Evolutionary conservation across 495 filamentous ascomycete genomes (phyloP), one percentile per base, ranked within the genome.

Genomic region (Podospora conica): DNA sequence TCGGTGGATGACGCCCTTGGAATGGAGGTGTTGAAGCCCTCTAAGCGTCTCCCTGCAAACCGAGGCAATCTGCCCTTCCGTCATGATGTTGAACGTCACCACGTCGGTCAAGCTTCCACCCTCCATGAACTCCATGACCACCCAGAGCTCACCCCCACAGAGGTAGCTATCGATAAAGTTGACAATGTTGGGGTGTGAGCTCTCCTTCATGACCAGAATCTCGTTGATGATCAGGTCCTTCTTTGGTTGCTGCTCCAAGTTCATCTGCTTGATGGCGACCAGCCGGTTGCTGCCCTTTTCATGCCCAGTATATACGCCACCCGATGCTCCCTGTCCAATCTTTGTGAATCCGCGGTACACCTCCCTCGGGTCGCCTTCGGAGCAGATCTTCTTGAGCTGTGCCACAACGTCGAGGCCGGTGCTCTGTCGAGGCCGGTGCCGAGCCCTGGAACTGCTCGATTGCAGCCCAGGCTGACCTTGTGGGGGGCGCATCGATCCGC

Each of bases 81-180:
- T 91, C 95, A 98, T 98, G 66, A 97, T 95, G 76, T 98, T 98
- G 78, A 95, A 98, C 11, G 94, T 98, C 48, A 98, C 95, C 25
- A 98, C 95, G 78, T 98, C 95, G 2, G 95, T 98, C 75, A 98
- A 79, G 79, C 92, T 96, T 33, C 95, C 95, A 57, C 95, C 95
- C 74, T 98, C 95, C 95, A 98, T 98, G 70, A 92, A 98, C 75
- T 98, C 95, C 95, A 98, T 98, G 27, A 98, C 92, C 12, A 98
- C 95, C 95, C 95, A 98, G 53, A 98, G 78, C 74, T 98, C 95
- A 21, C 94, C 87, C 4, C 85, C 84, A 48, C 93, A 89, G 22
- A 98, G 81, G 75, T 90, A 98, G 75, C 93, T 96, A 80, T 97
- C 95, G 79, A 97, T 90, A 78, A 97, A 98, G 75, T 98, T 98